These are phyloP conservation scores for Monilinia polystroma DNA, from an alignment of 2,329 filamentous ascomycete genomes.

Conservation along the genomic window DNA sequence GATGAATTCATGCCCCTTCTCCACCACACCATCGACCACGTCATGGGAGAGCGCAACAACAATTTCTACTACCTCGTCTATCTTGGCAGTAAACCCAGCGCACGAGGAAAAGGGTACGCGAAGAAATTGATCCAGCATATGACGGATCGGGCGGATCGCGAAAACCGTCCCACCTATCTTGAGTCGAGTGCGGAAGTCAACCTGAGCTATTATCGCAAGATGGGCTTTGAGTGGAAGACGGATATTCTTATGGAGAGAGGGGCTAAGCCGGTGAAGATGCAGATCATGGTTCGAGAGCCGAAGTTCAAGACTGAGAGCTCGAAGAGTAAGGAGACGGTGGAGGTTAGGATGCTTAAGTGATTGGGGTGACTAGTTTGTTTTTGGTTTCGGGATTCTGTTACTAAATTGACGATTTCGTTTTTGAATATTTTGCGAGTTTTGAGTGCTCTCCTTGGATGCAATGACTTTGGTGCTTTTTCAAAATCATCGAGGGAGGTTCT, in stretches of 20 bases:
- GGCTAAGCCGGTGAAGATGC: conserved; percentile 60
- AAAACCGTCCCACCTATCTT: conserved; percentile 69
- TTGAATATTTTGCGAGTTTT: background rate
- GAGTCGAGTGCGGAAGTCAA: conserved; percentile 73
- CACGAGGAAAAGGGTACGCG: conserved; percentile 71
- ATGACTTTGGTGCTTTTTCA: no score
- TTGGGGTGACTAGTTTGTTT: conserved; percentile 16
- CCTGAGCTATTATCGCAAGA: conserved; percentile 69
- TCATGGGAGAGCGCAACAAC: conserved; percentile 65
- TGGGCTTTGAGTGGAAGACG: conserved; percentile 67
- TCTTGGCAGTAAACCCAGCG: conserved; percentile 70
- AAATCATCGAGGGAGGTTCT: background rate
- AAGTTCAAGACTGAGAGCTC: conserved; percentile 34
- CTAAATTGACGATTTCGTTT: background rate
- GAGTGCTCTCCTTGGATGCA: background rate
- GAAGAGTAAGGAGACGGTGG: conserved; percentile 39
- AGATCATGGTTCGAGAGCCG: conserved; percentile 82
- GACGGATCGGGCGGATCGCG: conserved; percentile 64
- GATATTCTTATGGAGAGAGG: conserved; percentile 63
- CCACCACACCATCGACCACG: conserved; percentile 66
- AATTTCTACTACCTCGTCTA: conserved; percentile 82
- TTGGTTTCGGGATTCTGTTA: background rate
- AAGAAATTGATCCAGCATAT: conserved; percentile 69
- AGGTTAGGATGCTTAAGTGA: conserved; percentile 23
- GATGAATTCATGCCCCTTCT: conserved; percentile 73